Conservation (phyloP, 1,284 basidiomycete genomes). For the Cryptococcus jaspeensis region DNA sequence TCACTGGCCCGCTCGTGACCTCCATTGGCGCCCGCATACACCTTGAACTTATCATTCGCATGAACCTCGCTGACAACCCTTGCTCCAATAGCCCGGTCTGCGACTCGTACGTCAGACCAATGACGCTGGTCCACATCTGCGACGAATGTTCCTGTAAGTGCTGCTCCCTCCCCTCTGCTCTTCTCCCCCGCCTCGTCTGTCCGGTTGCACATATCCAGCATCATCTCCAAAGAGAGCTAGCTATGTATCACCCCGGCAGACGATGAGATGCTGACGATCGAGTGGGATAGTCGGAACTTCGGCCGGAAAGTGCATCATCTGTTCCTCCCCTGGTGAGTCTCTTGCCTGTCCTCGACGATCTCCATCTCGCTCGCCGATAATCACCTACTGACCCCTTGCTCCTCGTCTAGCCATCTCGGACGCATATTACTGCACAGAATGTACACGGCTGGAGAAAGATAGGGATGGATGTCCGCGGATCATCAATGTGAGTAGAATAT, state of each 20-base stretch:
- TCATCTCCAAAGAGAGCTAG: background rate
- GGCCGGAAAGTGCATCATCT: slow-evolving; percentile 95
- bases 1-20: too few relatives aligned
- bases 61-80: background rate
- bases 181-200: slow-evolving; percentile 10
- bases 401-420: slow-evolving; percentile 79
- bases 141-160: slow-evolving; percentile 88
- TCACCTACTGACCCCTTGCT: background rate
- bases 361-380: background rate
- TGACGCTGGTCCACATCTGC: slow-evolving; percentile 95
- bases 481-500: slow-evolving; percentile 64
- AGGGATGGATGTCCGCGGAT: slow-evolving; percentile 98
- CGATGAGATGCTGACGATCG: background rate
- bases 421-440: slow-evolving; percentile 96
- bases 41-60: too few relatives aligned
- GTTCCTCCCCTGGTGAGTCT: slow-evolving; percentile 78
- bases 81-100: slow-evolving; percentile 76
- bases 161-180: background rate
- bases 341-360: background rate
- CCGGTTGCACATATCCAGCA: background rate
- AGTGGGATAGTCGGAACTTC: slow-evolving; percentile 72
- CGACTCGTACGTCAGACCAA: slow-evolving; percentile 98
- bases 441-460: slow-evolving; percentile 94
- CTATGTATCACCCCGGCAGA: background rate
- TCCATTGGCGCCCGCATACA: too few relatives aligned